phyloP scores from a whole-genome alignment of 2,329 filamentous ascomycete genomes.

The Colletotrichum sp. region DNA sequence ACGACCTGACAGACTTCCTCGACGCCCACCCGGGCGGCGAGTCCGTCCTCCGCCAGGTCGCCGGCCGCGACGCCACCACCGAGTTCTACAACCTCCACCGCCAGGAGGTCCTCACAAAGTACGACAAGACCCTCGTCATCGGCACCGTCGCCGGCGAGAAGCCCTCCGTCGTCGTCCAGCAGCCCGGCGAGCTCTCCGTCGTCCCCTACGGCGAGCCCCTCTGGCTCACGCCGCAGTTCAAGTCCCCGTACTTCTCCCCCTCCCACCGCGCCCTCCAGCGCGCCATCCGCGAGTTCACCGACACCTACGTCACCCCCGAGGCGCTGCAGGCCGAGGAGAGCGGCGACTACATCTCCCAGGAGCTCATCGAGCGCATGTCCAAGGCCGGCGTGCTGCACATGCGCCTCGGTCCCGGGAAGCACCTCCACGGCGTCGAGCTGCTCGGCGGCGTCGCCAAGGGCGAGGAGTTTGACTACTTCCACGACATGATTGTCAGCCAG shows the following conservation, averaged over 20 bases:
- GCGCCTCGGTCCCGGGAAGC: constrained; percentile 82
- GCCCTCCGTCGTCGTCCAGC: constrained; percentile 72
- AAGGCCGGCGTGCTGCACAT: constrained; percentile 76
- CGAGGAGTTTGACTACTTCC: constrained; percentile 87
- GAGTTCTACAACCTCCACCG: constrained; percentile 93
- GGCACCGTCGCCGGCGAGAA: constrained; percentile 78
- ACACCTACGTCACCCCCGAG: constrained; percentile 73
- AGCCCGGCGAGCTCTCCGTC: constrained; percentile 73
- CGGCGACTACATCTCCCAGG: constrained; percentile 73
- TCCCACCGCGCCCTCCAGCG: constrained; percentile 72
- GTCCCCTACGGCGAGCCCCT: constrained; percentile 87
- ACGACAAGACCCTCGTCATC: constrained; percentile 70
- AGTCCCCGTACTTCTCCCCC: constrained; percentile 81
- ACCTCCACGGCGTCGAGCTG: constrained; percentile 74
- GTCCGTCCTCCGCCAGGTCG: constrained; percentile 80
- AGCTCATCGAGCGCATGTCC: constrained; percentile 81
- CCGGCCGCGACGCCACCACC: constrained; percentile 79
- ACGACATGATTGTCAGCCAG: constrained; percentile 78
- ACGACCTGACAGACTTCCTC: constrained; percentile 84
- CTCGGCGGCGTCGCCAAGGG: constrained; percentile 74
- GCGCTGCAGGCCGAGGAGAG: constrained; percentile 77
- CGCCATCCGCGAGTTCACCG: constrained; percentile 75
- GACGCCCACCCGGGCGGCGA: constrained; percentile 86
- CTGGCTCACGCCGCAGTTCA: constrained; percentile 80
- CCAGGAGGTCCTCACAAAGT: constrained; percentile 86